phyloP scores from a whole-genome alignment of 179 eudicot species.

The Corrigiola litoralis region DNA sequence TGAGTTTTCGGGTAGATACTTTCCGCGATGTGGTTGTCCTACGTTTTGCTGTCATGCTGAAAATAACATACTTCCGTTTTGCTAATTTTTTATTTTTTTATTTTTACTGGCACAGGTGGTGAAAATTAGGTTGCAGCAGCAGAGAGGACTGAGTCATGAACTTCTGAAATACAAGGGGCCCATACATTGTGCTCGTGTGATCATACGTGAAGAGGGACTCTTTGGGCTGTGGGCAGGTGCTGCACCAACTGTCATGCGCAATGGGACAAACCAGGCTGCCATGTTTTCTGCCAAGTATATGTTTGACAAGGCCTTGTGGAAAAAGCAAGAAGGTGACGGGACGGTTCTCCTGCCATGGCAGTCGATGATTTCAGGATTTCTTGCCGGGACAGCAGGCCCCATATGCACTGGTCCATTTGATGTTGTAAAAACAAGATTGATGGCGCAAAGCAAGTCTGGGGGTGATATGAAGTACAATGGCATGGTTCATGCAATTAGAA shows the following conservation, averaged over 20 bases:
- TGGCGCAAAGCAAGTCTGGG: conserved; percentile 75
- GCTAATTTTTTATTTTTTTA: no score
- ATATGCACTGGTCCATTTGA: conserved; percentile 94
- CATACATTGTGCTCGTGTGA: conserved; percentile 71
- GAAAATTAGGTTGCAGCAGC: conserved; percentile 90
- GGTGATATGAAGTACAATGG: conserved; percentile 74
- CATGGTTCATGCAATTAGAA: conserved; percentile 76
- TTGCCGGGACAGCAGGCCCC: conserved; percentile 95
- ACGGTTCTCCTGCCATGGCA: conserved; percentile 83
- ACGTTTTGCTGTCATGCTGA: no score
- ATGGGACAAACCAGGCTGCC: conserved; percentile 95
- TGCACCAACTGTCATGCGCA: conserved; percentile 94
- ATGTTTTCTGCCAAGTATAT: conserved; percentile 89
- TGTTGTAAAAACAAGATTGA: conserved; percentile 90
- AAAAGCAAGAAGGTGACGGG: conserved; percentile 89
- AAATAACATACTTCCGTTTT: no score
- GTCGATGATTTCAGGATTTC: conserved; percentile 96
- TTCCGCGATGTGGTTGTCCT: no score
- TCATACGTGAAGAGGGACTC: conserved; percentile 85
- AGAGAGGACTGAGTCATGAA: conserved; percentile 72
- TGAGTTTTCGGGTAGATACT: no score
- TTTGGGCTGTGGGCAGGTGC: conserved; percentile 95
- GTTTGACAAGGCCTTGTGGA: conserved; percentile 72
- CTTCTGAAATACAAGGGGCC: conserved; percentile 90
- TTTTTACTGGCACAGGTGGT: conserved; percentile 57